These are phyloP conservation scores for Beauveria bassiana DNA, from an alignment of 2,329 filamentous ascomycete species.

Conservation along the genomic window DNA sequence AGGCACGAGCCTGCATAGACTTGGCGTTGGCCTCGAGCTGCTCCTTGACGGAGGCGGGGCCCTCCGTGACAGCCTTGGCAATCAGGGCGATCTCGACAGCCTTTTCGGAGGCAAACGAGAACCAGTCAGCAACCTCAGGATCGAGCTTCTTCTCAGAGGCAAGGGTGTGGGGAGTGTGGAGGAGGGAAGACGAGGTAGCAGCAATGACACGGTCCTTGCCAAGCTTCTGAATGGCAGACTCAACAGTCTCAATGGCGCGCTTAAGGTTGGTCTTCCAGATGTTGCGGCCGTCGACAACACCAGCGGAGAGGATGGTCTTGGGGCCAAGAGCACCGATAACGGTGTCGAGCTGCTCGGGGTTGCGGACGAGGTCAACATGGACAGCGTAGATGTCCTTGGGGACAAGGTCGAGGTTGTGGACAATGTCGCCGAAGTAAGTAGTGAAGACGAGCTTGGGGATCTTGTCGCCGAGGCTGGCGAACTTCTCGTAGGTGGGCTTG, in stretches of 20 bases:
- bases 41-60: constrained; percentile 75
- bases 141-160: constrained; percentile 98
- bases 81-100: constrained; percentile 82
- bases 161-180: constrained; percentile 97
- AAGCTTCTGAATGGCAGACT: constrained; percentile 86
- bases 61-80: constrained; percentile 93
- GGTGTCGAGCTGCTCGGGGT: constrained; percentile 92
- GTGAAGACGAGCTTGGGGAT: constrained; percentile 84
- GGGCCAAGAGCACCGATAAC: constrained; percentile 76
- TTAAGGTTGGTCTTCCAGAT: constrained; percentile 99
- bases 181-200: constrained; percentile 92
- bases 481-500: constrained; percentile 94
- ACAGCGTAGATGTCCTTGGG: constrained; percentile 74
- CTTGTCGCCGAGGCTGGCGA: constrained; percentile 66
- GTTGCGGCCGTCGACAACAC: constrained; percentile 98
- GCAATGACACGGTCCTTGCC: constrained; percentile 97
- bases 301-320: constrained; percentile 84
- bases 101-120: constrained; percentile 97
- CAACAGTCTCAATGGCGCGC: constrained; percentile 82
- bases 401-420: constrained; percentile 94
- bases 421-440: constrained; percentile 98
- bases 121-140: constrained; percentile 90
- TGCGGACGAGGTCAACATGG: constrained; percentile 93
- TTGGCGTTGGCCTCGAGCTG: constrained; percentile 96
- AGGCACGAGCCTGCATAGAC: constrained; percentile 83